Evolutionary conservation across 2,329 filamentous ascomycete genomes (phyloP), one percentile per base, ranked within the genome.

Genomic region (Byssoonygena ceratinophila): DNA sequence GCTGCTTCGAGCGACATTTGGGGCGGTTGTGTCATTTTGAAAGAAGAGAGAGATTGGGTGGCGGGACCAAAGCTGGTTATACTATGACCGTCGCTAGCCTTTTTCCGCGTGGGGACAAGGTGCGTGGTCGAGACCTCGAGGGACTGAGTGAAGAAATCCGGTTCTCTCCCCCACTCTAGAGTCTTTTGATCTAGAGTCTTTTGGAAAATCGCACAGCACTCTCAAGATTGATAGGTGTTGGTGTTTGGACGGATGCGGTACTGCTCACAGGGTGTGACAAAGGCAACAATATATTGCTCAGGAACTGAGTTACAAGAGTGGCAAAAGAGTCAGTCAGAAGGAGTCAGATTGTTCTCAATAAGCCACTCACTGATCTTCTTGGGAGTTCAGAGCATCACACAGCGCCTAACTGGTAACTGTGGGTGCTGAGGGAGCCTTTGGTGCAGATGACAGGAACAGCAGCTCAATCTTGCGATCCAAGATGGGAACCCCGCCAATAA

Each of bases 1-100:
- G 83, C 80, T 46, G 83, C 79, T 70, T 88, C 85, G 63, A 90
- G 79, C 63, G 84, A 88, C 83, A 87, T 87, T 48, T 63, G 63
- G 55, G 63, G 59, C 51, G 47, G 36, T 25, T 51, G 29, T 44
- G 49, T 8, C 54, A 57, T 57, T n/a, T 27, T 53, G 32, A 5
- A 37, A 44, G 29, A 23, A 29, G 23, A 18, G 22, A 44, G 51
- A 11, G 18, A 27, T 25, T 16, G 47, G 47, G 34, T 37, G 47
- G 29, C 40, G 49, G 40, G 49, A 51, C 23, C 39, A 45, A n/a
- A n/a, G n/a, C n/a, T n/a, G 20, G 40, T 44, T 51, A 51, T 51
- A 23, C 25, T 12, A 29, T 44, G 20, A 53, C 44, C 29, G 22
- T 41, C 25, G 31, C n/a, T 37, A 37, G 32, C 18, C 31, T 37